A percentile compares a stretch with the other conserved stretches of the same genome.
Evolutionary conservation across 1,284 basidiomycete species (phyloP).

Genomic region (Marasmius sp.): DNA sequence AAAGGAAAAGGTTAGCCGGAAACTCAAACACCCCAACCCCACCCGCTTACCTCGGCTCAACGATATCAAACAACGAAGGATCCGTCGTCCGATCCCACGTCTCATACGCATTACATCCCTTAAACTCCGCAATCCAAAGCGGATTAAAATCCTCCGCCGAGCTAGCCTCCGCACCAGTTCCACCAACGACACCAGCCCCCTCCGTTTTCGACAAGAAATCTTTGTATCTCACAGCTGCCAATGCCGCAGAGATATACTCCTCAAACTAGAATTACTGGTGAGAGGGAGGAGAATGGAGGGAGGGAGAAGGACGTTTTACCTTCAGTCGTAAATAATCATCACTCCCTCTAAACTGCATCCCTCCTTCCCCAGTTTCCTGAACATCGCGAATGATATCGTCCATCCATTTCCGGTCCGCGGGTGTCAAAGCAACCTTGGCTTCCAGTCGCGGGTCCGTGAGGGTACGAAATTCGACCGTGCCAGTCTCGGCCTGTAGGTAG

Average conservation of each 20-base stretch:
- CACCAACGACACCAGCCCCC: slow-evolving; percentile 60
- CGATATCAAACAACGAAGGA: slow-evolving; percentile 86
- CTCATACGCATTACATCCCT: slow-evolving; percentile 79
- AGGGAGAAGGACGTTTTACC: slow-evolving; percentile 41
- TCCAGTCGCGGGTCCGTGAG: slow-evolving; percentile 71
- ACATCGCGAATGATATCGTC: slow-evolving; percentile 78
- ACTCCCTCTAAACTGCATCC: slow-evolving; percentile 78
- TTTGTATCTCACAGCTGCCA: slow-evolving; percentile 84
- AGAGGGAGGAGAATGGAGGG: slow-evolving; percentile 2
- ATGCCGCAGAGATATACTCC: slow-evolving; percentile 79
- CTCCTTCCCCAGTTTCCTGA: slow-evolving; percentile 71
- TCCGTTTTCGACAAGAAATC: slow-evolving; percentile 77
- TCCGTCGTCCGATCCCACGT: slow-evolving; percentile 89
- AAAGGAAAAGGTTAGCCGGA: too few species aligned
- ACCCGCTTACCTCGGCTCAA: slow-evolving; percentile 85
- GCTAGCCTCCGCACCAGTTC: slow-evolving; percentile 48
- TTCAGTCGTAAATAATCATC: slow-evolving; percentile 90
- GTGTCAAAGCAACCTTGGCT: slow-evolving; percentile 76
- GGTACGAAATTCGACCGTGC: slow-evolving; percentile 74
- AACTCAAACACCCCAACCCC: too few species aligned
- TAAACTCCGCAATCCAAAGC: slow-evolving; percentile 83
- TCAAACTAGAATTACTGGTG: slow-evolving; percentile 73
- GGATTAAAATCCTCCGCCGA: slow-evolving; percentile 77
- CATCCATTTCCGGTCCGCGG: slow-evolving; percentile 97
- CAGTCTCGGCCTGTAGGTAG: slow-evolving; percentile 83